Conservation (phyloP, 2,329 filamentous ascomycete genomes). For the Passalora sequoiae region DNA sequence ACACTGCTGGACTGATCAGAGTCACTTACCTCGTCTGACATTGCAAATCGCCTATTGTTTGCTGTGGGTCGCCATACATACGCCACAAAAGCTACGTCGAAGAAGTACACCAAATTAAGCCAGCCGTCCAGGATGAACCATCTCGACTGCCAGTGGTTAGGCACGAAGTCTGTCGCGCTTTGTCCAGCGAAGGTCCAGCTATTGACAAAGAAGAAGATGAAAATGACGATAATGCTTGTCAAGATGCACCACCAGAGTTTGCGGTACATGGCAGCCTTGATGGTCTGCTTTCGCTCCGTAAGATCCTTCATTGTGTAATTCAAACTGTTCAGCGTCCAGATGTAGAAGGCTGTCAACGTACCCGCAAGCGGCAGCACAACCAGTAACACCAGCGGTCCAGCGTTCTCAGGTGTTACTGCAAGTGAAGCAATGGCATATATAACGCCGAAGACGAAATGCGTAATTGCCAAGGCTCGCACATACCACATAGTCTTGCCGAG, state of each 20-base stretch:
- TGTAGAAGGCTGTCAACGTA: slow-evolving; percentile 92
- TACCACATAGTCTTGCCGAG: slow-evolving; percentile 92
- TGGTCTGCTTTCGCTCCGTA: slow-evolving; percentile 86
- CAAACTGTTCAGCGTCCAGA: slow-evolving; percentile 96
- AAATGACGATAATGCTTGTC: slow-evolving; percentile 86
- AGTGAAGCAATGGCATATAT: slow-evolving; percentile 89
- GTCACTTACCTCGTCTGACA: slow-evolving; percentile 79
- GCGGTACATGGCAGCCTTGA: slow-evolving; percentile 93
- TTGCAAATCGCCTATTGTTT: slow-evolving; percentile 94
- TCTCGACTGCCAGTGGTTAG: slow-evolving; percentile 91
- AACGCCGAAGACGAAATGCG: slow-evolving; percentile 90
- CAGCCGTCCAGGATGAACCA: slow-evolving; percentile 98
- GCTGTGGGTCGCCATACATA: slow-evolving; percentile 95
- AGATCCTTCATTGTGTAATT: slow-evolving; percentile 94
- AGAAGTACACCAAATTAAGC: slow-evolving; percentile 93
- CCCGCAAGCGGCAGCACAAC: slow-evolving; percentile 88
- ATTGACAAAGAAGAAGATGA: slow-evolving; percentile 98
- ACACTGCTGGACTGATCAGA: not conserved
- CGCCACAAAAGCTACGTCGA: slow-evolving; percentile 85
- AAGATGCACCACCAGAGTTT: slow-evolving; percentile 99
- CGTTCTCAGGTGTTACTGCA: slow-evolving; percentile 80
- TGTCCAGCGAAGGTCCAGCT: slow-evolving; percentile 88
- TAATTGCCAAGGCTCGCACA: slow-evolving; percentile 82
- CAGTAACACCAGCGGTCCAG: slow-evolving; percentile 82
- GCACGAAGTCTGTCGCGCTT: slow-evolving; percentile 81